Conservation (phyloP, 176 grass and related monocot genomes). For the Neostapfia colusana region DNA sequence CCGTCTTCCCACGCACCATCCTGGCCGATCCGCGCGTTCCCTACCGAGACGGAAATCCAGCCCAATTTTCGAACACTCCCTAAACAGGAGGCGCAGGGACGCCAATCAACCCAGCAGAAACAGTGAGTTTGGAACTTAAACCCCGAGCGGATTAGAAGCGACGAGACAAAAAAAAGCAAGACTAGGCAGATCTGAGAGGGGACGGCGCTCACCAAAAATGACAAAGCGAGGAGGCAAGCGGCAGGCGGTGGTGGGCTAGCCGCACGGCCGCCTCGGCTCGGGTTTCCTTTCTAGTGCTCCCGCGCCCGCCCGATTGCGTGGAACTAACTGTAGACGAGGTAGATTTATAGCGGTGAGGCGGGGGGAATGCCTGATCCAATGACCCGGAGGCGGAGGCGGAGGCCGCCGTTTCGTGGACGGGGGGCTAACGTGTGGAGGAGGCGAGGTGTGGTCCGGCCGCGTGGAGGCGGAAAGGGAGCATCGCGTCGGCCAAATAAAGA, state of each 20-base stretch:
- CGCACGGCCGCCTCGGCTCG: conserved; percentile 25
- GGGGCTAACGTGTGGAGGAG: not conserved
- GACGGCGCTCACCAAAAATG: conserved; percentile 43
- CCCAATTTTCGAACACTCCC: not conserved
- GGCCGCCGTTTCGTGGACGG: not conserved
- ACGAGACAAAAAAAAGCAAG: conserved; percentile 6
- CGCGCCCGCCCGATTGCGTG: not conserved
- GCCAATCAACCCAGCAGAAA: not conserved
- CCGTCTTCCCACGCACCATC: conserved; percentile 59
- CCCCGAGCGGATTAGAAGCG: not conserved
- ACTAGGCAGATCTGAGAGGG: conserved; percentile 38
- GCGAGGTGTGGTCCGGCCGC: not conserved
- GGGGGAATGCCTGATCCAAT: not conserved
- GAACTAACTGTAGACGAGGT: conserved; percentile 17
- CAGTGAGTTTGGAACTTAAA: not conserved
- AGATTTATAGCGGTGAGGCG: conserved; percentile 11
- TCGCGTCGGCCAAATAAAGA: conserved; percentile 36
- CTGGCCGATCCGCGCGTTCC: not conserved
- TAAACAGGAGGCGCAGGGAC: not conserved
- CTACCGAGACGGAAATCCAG: not conserved
- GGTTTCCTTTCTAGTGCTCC: conserved; percentile 34
- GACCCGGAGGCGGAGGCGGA: not conserved
- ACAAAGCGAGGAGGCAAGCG: conserved; percentile 9
- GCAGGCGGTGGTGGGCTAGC: not conserved
- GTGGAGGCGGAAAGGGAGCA: not conserved